Conservation (phyloP, 139 green algal genomes). For the Deuterostichococcus epilithicus region DNA sequence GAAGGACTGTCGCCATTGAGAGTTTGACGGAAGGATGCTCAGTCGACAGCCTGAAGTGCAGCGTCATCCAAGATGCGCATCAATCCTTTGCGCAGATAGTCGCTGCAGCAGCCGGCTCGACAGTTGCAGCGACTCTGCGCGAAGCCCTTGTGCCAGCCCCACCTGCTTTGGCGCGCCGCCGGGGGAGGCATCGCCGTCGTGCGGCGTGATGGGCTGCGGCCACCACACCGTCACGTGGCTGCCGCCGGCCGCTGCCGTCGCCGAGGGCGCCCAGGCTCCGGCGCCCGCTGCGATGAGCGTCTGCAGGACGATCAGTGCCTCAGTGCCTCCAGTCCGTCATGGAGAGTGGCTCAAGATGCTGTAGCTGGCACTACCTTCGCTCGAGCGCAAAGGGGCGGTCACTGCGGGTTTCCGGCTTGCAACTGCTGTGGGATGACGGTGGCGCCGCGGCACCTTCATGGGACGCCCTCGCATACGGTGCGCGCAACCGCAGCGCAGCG, state of each 20-base stretch:
- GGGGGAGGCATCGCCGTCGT: neutral
- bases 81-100: neutral
- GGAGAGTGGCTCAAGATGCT: too few species aligned
- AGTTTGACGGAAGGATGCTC: neutral
- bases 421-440: neutral
- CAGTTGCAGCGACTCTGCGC: neutral
- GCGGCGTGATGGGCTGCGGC: conserved; percentile 14
- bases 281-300: conserved; percentile 39
- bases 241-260: conserved; percentile 28
- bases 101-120: neutral
- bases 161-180: neutral
- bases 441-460: conserved; percentile 11
- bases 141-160: neutral
- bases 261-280: conserved; percentile 28
- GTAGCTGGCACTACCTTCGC: conserved; percentile 27
- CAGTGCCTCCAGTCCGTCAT: neutral
- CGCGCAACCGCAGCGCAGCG: too few species aligned
- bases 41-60: neutral
- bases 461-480: neutral
- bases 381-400: neutral
- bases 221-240: conserved; percentile 53
- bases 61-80: neutral
- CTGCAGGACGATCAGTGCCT: conserved; percentile 14
- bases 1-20: too few species aligned
- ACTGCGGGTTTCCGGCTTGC: neutral